Evolutionary conservation across 305 asterid species (phyloP), one percentile per base, ranked within the genome.

Genomic region (Nicotiana rustica): DNA sequence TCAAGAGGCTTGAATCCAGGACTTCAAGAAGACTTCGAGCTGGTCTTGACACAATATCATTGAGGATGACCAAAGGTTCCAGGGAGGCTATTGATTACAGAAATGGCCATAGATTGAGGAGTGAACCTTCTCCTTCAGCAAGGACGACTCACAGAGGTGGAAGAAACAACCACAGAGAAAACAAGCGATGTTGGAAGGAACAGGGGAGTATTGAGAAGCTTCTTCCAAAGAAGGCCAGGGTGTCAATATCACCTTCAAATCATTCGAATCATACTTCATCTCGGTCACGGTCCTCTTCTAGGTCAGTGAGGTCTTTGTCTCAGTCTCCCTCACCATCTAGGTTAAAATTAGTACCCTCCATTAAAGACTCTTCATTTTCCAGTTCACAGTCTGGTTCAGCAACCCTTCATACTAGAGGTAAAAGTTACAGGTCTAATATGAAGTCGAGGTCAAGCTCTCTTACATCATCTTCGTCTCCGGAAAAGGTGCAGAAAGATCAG

Each of bases 31-130:
- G 76, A 77, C 83, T 61, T 21, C 55, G 49, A 65, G 82, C 77
- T 9, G 83, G 73, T 78, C 62, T 78, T 19, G 82, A 69, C 38
- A 41, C 38, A 82, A 73, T 73, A 82, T 77, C 85, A 33, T 69
- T 62, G 33, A 81, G 86, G 78, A 69, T 14, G 79, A 84, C 38
- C 69, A 85, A 76, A 71, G 83, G 64, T 83, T 73, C 65, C 10
- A 25, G 69, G 78, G 88, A 84, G 77, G 68, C 81, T 41, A 82
- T 84, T 65, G 80, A 82, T 52, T 83, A 82, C 19, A 67, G 85
- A 81, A 80, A 69, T 64, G 79, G 65, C 18, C 64, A 62, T 59
- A 85, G 81, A 49, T 65, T 77, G 77, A 36, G 33, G 57, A 73
- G 52, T 55, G 38, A 59, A 77, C 68, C 73, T 81, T 84, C 83